phyloP scores from a whole-genome alignment of 495 filamentous ascomycete species.

The Penicillium alfredii region DNA sequence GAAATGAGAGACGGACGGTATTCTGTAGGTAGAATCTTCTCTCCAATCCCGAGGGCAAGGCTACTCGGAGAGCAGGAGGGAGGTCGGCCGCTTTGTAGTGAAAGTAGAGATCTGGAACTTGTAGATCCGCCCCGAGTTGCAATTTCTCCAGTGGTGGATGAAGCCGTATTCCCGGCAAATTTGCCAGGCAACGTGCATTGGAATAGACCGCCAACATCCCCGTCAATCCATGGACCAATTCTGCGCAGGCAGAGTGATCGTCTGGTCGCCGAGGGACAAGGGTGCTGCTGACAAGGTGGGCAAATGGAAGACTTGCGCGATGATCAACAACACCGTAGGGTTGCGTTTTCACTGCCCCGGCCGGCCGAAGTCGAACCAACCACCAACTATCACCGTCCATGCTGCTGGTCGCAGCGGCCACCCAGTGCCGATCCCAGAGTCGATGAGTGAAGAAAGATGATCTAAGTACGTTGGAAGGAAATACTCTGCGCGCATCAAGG shows the following conservation, averaged over 20 bases:
- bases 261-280: conserved; percentile 20
- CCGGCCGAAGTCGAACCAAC: conserved; percentile 52
- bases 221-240: conserved; percentile 34
- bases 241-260: conserved; percentile 28
- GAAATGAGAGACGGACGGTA: conserved; percentile 36
- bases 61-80: conserved; percentile 28
- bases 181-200: conserved; percentile 36
- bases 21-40: conserved; percentile 29
- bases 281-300: conserved; percentile 26
- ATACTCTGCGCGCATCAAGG: conserved; percentile 54
- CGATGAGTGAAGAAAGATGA: conserved; percentile 58
- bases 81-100: conserved; percentile 29
- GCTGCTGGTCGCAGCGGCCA: conserved; percentile 60
- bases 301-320: conserved; percentile 10
- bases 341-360: conserved; percentile 6
- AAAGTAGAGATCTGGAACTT: conserved; percentile 34
- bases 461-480: conserved; percentile 55
- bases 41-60: conserved; percentile 22
- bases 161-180: conserved; percentile 25
- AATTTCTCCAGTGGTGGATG: conserved; percentile 32
- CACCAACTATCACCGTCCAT: conserved; percentile 73
- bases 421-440: conserved; percentile 62
- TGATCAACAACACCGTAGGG: conserved; percentile 5
- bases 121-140: conserved; percentile 25
- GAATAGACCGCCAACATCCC: conserved; percentile 38